phyloP scores from a whole-genome alignment of 768 basidiomycete genomes.

The Mycena vitilis region DNA sequence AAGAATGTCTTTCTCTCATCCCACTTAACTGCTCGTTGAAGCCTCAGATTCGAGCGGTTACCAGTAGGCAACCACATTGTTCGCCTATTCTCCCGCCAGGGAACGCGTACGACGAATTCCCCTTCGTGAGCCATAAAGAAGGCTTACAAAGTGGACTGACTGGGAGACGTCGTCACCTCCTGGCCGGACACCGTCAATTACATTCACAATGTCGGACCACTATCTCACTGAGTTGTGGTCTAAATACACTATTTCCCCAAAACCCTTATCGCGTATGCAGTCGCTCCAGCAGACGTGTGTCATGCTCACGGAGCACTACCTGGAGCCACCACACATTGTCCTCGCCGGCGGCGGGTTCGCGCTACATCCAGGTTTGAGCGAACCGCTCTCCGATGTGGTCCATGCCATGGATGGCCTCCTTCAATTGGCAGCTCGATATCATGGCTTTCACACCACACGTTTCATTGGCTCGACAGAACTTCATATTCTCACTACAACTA shows the following conservation, averaged over 20 bases:
- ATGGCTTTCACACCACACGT: neutral
- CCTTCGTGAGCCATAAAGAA: neutral
- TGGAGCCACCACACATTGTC: neutral
- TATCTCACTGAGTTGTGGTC: neutral
- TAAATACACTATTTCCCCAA: slow-evolving; percentile 3
- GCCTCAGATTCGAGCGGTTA: too few relatives aligned
- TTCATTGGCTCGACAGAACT: neutral
- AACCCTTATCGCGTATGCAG: neutral
- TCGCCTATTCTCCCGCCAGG: too few relatives aligned
- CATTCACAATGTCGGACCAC: slow-evolving; percentile 1
- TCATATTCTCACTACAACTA: neutral
- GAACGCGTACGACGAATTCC: neutral
- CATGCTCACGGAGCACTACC: neutral
- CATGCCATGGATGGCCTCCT: neutral
- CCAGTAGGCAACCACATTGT: too few relatives aligned
- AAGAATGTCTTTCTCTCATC: too few relatives aligned
- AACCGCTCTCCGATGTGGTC: neutral
- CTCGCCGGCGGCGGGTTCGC: neutral
- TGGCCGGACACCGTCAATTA: slow-evolving; percentile 4
- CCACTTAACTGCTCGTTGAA: too few relatives aligned
- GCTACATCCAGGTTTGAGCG: neutral
- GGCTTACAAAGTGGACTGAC: slow-evolving; percentile 6
- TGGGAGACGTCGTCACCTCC: slow-evolving; percentile 11
- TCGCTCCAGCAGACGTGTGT: slow-evolving; percentile 8
- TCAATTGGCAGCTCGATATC: neutral